Percentiles rank a stretch among this genome's conserved stretches.
phyloP scores from a whole-genome alignment of 2,329 filamentous ascomycete genomes.

The Cordyceps militaris region DNA sequence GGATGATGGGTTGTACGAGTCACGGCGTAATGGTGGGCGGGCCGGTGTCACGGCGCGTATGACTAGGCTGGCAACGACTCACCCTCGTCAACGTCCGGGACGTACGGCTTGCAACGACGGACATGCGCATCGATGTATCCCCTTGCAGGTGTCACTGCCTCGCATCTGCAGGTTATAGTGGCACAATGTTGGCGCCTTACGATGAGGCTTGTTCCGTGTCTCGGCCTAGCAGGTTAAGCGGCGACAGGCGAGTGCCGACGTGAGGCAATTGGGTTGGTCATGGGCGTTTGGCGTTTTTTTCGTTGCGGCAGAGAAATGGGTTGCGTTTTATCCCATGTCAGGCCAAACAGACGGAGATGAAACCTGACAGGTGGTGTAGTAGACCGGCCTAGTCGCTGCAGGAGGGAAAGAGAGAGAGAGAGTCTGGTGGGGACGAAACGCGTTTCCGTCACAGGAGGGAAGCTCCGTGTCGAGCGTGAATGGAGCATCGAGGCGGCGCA shows the following conservation, averaged over 20 bases:
- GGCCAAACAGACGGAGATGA: constrained; percentile 5
- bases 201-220: not conserved
- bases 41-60: not conserved
- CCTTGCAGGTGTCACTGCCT: not conserved
- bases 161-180: not conserved
- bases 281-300: not conserved
- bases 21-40: not conserved
- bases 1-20: not conserved
- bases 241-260: not conserved
- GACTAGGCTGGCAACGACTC: too few species aligned
- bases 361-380: constrained; percentile 2
- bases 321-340: not conserved
- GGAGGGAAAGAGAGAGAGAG: too few species aligned
- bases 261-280: not conserved
- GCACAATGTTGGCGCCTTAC: not conserved
- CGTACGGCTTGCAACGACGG: not conserved
- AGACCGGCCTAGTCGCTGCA: not conserved
- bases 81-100: not conserved
- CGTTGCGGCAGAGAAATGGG: not conserved
- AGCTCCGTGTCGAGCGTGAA: constrained; percentile 1
- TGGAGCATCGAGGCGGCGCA: not conserved
- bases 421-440: constrained; percentile 2
- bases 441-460: constrained; percentile 7
- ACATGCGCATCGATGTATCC: not conserved
- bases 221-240: not conserved